Evolutionary conservation across 176 grass and related monocot species (phyloP).

Genomic region (Bolboschoenus planiculmis): DNA sequence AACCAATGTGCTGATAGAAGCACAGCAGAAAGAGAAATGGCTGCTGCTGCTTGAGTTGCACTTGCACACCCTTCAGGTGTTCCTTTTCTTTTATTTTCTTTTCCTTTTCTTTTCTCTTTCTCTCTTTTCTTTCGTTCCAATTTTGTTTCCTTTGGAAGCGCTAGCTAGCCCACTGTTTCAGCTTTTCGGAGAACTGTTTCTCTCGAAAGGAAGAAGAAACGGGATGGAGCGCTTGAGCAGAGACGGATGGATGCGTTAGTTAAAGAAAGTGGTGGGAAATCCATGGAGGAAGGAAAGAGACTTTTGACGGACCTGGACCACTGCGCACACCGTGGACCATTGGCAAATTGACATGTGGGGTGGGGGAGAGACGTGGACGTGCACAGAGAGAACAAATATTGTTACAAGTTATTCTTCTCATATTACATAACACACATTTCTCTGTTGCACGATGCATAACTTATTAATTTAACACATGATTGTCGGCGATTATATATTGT

Average conservation of each 20-base stretch:
- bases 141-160: slow-evolving; percentile 4
- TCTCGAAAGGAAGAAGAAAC: neutral
- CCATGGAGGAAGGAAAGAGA: neutral
- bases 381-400: no score
- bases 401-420: no score
- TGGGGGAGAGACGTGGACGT: neutral
- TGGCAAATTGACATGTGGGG: no score
- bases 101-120: neutral
- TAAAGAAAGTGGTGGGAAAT: neutral
- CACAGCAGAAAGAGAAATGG: slow-evolving; percentile 36
- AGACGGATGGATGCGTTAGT: no score
- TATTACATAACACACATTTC: no score
- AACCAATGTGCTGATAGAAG: slow-evolving; percentile 27
- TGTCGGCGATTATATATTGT: no score
- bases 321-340: neutral
- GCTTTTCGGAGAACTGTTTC: neutral
- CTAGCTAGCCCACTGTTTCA: neutral
- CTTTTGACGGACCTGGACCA: neutral
- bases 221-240: no score
- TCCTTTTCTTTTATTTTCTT: slow-evolving; percentile 8
- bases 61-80: slow-evolving; percentile 11
- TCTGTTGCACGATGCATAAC: no score
- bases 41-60: slow-evolving; percentile 24
- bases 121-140: neutral
- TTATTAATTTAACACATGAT: no score